These are phyloP conservation scores for Quambalaria eucalypti DNA, from an alignment of 1,284 basidiomycete genomes.

Conservation along the genomic window DNA sequence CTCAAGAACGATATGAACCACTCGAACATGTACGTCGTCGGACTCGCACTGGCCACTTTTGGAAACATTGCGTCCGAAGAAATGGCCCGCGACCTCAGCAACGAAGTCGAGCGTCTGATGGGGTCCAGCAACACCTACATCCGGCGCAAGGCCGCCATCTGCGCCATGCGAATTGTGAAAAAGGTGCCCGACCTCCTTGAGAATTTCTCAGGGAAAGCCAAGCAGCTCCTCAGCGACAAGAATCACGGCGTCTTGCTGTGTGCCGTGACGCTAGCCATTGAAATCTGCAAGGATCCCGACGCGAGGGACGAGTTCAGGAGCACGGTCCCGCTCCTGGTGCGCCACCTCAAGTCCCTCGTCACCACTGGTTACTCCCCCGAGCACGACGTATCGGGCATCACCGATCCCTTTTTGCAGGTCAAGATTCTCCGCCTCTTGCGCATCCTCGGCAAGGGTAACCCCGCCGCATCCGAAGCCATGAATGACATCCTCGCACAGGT, in stretches of 20 bases:
- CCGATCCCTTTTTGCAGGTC: conserved; percentile 95
- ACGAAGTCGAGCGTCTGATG: conserved; percentile 89
- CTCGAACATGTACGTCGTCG: conserved; percentile 97
- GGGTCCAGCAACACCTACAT: conserved; percentile 98
- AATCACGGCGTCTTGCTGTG: conserved; percentile 94
- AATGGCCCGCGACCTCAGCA: conserved; percentile 44
- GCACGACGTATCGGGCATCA: conserved; percentile 98
- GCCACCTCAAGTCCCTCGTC: conserved; percentile 87
- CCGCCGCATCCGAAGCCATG: conserved; percentile 81
- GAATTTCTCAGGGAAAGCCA: conserved; percentile 81
- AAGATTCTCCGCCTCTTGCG: conserved; percentile 89
- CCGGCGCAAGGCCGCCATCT: conserved; percentile 95
- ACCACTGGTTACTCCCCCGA: conserved; percentile 97
- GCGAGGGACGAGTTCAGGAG: conserved; percentile 79
- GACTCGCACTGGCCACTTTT: conserved; percentile 92
- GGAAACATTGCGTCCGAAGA: conserved; percentile 93
- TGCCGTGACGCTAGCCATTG: conserved; percentile 84
- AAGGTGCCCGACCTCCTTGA: conserved; percentile 94
- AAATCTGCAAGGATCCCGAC: conserved; percentile 79
- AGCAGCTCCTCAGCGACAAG: conserved; percentile 82
- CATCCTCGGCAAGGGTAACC: conserved; percentile 75
- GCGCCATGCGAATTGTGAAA: conserved; percentile 80
- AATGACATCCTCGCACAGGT: conserved; percentile 98
- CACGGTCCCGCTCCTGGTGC: conserved; percentile 83
- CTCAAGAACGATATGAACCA: conserved; percentile 99